Conservation (phyloP, 305 asterid species). For the Fraxinus ornus region DNA sequence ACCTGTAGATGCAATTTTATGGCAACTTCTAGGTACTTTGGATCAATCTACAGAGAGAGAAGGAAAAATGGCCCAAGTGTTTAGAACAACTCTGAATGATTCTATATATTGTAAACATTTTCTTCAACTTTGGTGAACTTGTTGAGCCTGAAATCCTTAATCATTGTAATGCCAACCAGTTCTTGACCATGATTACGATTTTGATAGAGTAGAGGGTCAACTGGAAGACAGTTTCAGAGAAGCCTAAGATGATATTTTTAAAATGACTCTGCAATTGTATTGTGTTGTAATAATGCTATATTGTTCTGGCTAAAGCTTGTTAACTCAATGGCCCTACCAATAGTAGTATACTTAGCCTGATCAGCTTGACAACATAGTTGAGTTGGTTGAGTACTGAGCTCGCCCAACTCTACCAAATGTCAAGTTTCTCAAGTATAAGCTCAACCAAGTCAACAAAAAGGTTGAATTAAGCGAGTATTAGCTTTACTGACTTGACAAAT, state of each 20-base stretch:
- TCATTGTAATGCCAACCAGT: not conserved
- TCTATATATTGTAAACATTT: not conserved
- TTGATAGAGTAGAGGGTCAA: too few species aligned
- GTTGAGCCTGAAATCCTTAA: not conserved
- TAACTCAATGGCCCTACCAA: too few species aligned
- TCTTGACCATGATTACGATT: too few species aligned
- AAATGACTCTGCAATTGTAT: too few species aligned
- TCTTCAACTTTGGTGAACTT: not conserved
- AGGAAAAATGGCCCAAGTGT: not conserved
- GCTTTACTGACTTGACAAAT: not conserved
- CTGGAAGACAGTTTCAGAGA: too few species aligned
- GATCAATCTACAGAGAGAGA: not conserved
- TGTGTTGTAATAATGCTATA: too few species aligned
- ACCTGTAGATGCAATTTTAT: not conserved
- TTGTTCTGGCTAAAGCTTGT: too few species aligned
- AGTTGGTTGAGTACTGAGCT: not conserved
- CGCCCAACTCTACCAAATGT: not conserved
- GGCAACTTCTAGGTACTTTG: not conserved
- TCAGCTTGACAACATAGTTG: too few species aligned
- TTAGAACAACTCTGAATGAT: not conserved
- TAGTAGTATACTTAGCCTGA: too few species aligned
- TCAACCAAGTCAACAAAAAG: not conserved
- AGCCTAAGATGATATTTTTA: too few species aligned
- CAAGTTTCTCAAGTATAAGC: not conserved
- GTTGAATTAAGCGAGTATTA: not conserved